Evolutionary conservation across 2,329 filamentous ascomycete genomes (phyloP).

Genomic region (Phyllachora maydis): DNA sequence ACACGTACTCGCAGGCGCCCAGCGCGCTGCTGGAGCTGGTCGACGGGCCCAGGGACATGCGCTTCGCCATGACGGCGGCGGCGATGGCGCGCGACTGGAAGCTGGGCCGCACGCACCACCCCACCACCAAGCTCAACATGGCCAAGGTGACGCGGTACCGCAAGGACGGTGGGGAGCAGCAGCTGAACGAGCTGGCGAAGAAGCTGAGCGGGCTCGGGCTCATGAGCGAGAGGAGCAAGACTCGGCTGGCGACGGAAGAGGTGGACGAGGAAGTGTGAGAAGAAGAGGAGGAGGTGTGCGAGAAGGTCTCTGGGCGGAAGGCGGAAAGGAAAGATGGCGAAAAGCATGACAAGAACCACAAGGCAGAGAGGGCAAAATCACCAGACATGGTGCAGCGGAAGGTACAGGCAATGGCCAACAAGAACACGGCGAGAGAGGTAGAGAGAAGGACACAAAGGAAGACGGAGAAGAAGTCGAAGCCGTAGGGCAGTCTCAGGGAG

Average conservation of each 20-base stretch:
- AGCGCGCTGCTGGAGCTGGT: constrained; percentile 89
- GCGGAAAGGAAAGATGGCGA: too few relatives aligned
- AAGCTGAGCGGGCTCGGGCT: constrained; percentile 15
- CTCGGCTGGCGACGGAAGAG: background rate
- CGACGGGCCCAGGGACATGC: constrained; percentile 82
- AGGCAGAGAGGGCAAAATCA: too few relatives aligned
- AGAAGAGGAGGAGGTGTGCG: too few relatives aligned
- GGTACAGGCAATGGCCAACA: too few relatives aligned
- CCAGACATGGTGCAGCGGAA: too few relatives aligned
- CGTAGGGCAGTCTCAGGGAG: too few relatives aligned
- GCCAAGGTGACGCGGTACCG: constrained; percentile 67
- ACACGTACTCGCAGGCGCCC: constrained; percentile 64
- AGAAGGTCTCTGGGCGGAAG: too few relatives aligned
- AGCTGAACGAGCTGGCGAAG: constrained; percentile 44
- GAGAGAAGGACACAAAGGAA: too few relatives aligned
- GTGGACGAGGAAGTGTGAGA: too few relatives aligned
- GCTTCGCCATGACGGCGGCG: constrained; percentile 83
- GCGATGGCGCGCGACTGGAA: constrained; percentile 46
- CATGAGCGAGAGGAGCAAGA: constrained; percentile 4
- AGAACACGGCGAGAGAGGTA: too few relatives aligned
- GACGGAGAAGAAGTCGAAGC: too few relatives aligned
- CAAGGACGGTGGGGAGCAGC: constrained; percentile 38
- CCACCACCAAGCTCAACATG: constrained; percentile 60
- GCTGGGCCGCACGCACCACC: constrained; percentile 36
- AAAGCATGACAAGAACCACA: too few relatives aligned